phyloP scores from a whole-genome alignment of 2,329 filamentous ascomycete genomes.

The Exophiala sp. region DNA sequence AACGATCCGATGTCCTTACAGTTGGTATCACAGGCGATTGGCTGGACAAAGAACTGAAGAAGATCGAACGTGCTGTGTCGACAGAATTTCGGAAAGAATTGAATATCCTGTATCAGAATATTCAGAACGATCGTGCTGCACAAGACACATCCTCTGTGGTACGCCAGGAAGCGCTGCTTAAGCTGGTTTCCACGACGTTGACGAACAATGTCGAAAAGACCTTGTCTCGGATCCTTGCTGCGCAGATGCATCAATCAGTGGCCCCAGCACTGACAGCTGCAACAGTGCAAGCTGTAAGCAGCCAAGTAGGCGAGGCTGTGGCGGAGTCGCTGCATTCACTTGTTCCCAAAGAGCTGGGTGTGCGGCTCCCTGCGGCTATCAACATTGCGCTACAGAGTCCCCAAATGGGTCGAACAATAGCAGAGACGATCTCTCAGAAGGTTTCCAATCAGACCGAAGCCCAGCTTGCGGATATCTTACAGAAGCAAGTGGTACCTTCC shows the following conservation, averaged over 20 bases:
- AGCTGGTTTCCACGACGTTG: slow-evolving; percentile 61
- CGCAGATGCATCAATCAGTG: slow-evolving; percentile 68
- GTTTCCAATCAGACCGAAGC: slow-evolving; percentile 64
- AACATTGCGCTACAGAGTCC: slow-evolving; percentile 64
- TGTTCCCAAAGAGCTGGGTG: slow-evolving; percentile 68
- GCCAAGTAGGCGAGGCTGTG: slow-evolving; percentile 64
- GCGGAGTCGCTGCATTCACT: slow-evolving; percentile 59
- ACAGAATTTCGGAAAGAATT: slow-evolving; percentile 50
- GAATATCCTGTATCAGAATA: slow-evolving; percentile 52
- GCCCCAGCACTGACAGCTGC: slow-evolving; percentile 67
- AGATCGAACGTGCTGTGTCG: slow-evolving; percentile 41
- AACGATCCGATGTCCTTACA: slow-evolving; percentile 30
- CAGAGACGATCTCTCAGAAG: slow-evolving; percentile 63
- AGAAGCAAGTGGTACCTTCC: slow-evolving; percentile 59
- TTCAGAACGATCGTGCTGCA: slow-evolving; percentile 63
- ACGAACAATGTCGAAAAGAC: slow-evolving; percentile 69
- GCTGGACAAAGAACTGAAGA: slow-evolving; percentile 57
- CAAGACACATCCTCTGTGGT: slow-evolving; percentile 57
- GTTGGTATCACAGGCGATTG: slow-evolving; percentile 49
- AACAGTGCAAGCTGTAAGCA: slow-evolving; percentile 62
- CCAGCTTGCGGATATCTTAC: slow-evolving; percentile 57
- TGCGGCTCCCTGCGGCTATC: slow-evolving; percentile 61
- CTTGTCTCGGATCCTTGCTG: slow-evolving; percentile 67
- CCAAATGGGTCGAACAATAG: slow-evolving; percentile 65
- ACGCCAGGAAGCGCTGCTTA: slow-evolving; percentile 65